Conservation (phyloP, 257 asterid species). For the Gentiana macrophylla region DNA sequence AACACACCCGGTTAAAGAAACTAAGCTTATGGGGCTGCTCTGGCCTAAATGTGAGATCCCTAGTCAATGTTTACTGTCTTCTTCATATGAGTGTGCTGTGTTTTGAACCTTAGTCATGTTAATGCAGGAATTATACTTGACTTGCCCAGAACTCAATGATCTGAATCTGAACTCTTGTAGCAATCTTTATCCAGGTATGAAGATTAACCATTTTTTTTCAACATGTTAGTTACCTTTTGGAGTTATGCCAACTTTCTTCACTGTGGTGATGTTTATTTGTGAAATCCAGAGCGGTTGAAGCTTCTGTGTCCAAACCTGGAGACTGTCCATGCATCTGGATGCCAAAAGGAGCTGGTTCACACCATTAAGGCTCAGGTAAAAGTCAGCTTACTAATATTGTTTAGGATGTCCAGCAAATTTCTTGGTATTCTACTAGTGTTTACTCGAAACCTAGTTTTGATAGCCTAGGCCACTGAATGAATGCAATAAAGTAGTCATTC, state of each 20-base stretch:
- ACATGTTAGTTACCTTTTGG: background rate
- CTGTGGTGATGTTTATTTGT: constrained; percentile 5
- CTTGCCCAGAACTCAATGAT: constrained; percentile 74
- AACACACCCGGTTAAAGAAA: constrained; percentile 75
- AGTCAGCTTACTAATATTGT: background rate
- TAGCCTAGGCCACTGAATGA: too few relatives aligned
- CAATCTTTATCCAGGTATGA: constrained; percentile 77
- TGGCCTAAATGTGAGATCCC: constrained; percentile 77
- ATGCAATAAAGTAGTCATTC: too few relatives aligned
- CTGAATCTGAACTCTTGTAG: constrained; percentile 76
- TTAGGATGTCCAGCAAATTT: background rate
- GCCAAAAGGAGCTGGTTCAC: constrained; percentile 50
- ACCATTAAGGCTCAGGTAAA: constrained; percentile 77
- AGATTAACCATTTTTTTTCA: background rate
- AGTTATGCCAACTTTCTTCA: constrained; percentile 1
- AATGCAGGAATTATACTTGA: constrained; percentile 74
- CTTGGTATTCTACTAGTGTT: too few relatives aligned
- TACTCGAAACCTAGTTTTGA: too few relatives aligned
- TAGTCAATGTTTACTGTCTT: background rate
- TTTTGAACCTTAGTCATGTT: constrained; percentile 15
- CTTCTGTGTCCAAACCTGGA: constrained; percentile 81
- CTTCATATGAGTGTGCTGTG: constrained; percentile 1
- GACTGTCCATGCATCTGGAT: constrained; percentile 72
- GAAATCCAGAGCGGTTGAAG: constrained; percentile 57
- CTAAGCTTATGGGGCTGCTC: constrained; percentile 99